phyloP scores from a whole-genome alignment of 2,329 filamentous ascomycete genomes.

The Fusarium xyrophilum region DNA sequence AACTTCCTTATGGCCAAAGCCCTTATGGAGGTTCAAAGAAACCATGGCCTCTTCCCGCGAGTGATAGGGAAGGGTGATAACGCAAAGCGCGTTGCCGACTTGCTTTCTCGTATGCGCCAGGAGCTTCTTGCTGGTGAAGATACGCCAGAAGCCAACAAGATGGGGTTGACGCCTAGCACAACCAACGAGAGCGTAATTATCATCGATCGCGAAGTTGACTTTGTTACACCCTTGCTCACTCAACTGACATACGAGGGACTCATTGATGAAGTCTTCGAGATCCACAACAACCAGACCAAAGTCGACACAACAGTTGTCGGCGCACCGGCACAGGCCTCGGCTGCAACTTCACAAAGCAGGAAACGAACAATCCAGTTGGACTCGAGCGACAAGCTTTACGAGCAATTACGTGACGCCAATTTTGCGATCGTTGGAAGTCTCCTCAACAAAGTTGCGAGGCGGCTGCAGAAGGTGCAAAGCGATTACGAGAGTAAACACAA shows the following conservation, averaged over 20 bases:
- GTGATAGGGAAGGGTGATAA: constrained; percentile 97
- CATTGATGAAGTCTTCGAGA: constrained; percentile 91
- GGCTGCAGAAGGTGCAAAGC: constrained; percentile 79
- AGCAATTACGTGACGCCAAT: constrained; percentile 87
- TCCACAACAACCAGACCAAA: constrained; percentile 91
- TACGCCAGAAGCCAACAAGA: constrained; percentile 63
- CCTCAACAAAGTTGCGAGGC: constrained; percentile 87
- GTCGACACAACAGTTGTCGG: constrained; percentile 91
- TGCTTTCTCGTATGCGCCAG: constrained; percentile 88
- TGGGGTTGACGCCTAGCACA: constrained; percentile 82
- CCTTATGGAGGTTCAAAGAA: constrained; percentile 91
- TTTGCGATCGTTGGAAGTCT: constrained; percentile 92
- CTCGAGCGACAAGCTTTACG: constrained; percentile 86
- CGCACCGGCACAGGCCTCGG: constrained; percentile 67
- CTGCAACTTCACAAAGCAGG: constrained; percentile 64
- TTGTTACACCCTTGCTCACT: constrained; percentile 88
- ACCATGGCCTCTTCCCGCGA: constrained; percentile 90
- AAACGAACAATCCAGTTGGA: constrained; percentile 92
- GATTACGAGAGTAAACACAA: constrained; percentile 92
- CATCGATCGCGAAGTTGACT: constrained; percentile 93
- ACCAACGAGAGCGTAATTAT: constrained; percentile 91
- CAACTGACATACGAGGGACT: constrained; percentile 97
- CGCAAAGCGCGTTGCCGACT: constrained; percentile 84
- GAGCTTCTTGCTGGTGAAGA: constrained; percentile 84
- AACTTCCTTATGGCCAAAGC: constrained; percentile 88